These are phyloP conservation scores for Seiridium unicorne DNA, from an alignment of 2,329 filamentous ascomycete genomes.

Conservation along the genomic window DNA sequence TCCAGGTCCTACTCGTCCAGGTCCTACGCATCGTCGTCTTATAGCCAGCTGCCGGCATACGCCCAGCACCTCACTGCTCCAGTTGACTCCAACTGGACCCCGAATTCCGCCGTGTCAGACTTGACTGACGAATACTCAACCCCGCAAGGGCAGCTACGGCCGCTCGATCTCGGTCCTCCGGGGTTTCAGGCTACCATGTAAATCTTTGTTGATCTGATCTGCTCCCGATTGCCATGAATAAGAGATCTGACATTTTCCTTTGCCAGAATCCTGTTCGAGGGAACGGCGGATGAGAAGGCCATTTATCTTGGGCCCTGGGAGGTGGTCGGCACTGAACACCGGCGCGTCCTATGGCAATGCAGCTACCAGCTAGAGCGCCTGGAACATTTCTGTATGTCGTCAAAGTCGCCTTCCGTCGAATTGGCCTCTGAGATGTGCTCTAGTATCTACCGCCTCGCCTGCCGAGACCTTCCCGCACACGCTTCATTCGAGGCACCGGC, in stretches of 20 bases:
- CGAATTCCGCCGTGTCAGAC: conserved; percentile 45
- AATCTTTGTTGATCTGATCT: conserved; percentile 3
- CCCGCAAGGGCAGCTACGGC: conserved; percentile 37
- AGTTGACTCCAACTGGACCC: conserved; percentile 44
- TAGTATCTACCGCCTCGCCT: conserved; percentile 45
- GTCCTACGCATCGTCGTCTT: conserved; percentile 48
- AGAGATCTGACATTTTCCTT: not conserved
- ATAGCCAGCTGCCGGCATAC: conserved; percentile 41
- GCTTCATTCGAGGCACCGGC: conserved; percentile 48
- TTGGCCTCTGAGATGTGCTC: not conserved
- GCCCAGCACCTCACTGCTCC: conserved; percentile 39
- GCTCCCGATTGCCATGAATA: not conserved
- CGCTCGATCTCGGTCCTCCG: conserved; percentile 50
- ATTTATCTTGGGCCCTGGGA: conserved; percentile 55
- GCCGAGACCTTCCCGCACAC: conserved; percentile 47
- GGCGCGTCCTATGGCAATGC: conserved; percentile 51
- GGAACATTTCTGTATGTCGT: conserved; percentile 46
- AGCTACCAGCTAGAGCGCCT: conserved; percentile 51
- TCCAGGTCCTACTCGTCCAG: conserved; percentile 36
- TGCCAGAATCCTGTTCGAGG: conserved; percentile 47
- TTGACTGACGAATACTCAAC: conserved; percentile 37
- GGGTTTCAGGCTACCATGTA: conserved; percentile 56
- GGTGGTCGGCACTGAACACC: conserved; percentile 43
- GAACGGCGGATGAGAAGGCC: conserved; percentile 45
- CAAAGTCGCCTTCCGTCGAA: conserved; percentile 2